phyloP scores from a whole-genome alignment of 345 rosid species.

The Draba incana region DNA sequence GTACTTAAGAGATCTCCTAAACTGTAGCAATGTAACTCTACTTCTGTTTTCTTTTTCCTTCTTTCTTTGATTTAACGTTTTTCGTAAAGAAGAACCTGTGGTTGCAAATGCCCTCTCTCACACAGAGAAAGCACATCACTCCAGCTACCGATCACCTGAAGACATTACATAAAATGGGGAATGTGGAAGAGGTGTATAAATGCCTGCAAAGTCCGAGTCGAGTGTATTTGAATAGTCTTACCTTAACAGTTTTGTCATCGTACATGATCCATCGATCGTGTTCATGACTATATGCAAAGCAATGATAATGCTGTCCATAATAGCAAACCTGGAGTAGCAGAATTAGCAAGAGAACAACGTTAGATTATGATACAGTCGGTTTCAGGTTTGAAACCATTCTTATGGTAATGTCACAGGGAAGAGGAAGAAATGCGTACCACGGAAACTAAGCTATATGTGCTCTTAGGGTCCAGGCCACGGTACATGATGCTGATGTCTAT shows the following conservation, averaged over 20 bases:
- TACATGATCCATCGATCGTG: conserved; percentile 86
- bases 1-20: conserved; percentile 34
- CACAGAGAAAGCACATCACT: conserved; percentile 77
- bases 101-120: conserved; percentile 89
- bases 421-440: conserved; percentile 58
- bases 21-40: conserved; percentile 27
- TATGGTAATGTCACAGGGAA: conserved; percentile 5
- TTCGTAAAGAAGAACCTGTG: conserved; percentile 93
- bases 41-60: conserved; percentile 1
- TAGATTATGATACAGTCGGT: not conserved
- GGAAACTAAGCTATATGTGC: conserved; percentile 70
- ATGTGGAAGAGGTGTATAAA: not conserved
- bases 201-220: not conserved
- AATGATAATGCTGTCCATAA: conserved; percentile 97
- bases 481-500: conserved; percentile 84
- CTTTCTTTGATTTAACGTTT: conserved; percentile 51
- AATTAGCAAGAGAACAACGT: conserved; percentile 25
- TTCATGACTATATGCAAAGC: conserved; percentile 86
- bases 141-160: conserved; percentile 90
- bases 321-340: conserved; percentile 79
- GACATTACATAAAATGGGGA: conserved; percentile 29
- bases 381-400: not conserved
- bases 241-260: conserved; percentile 96
- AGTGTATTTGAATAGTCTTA: conserved; percentile 32
- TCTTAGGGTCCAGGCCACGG: conserved; percentile 77